Base-by-base conservation (phyloP, 331 rosid species). In the Pyracantha coccinea region DNA sequence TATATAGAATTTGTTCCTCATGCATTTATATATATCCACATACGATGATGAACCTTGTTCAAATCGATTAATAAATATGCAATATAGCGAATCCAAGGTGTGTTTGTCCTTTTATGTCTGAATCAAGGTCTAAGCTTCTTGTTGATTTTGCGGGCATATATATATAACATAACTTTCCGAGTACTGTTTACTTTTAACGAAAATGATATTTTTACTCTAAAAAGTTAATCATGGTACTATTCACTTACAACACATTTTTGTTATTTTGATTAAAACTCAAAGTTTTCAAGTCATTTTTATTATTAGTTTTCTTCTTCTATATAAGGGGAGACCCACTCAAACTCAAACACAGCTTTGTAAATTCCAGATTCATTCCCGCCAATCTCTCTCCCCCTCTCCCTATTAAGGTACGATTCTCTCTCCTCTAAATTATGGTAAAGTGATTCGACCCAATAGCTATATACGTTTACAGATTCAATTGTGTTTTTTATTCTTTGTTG, bases 31-130 rank as follows among this genome's bases (percentile, higher is more conserved):
- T 20, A 29, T 28, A 15, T 2, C 6, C 28, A 21, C 23, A 29
- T 62, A 28, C 5, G 53, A 66, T 75, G 68, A 80, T 71, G 61
- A 68, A 75, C 84, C 32, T 89, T 68, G 91, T 80, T 77, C 17
- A 33, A 69, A 85, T 79, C 89, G 84, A 73, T 55, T 69, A 71
- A 16, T 63, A 16, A 29, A 21, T 82, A 38, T 70, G 82, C 79
- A 87, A 58, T 44, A 29, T 61, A 64, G 23, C 25, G 83, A 74
- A 79, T 74, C 79, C 83, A 59, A 74, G 72, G 75, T 44, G 19
- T 9, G 13, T 32, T 74, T 74, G 79, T 74, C 83, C 14, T 68
- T 31, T 24, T 69, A 63, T 33, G 19, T 33, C 57, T 23, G 50
- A 54, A 66, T 70, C 23, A 73, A 66, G 66, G 14, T 57, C 52